phyloP scores from a whole-genome alignment of 2,329 filamentous ascomycete species.

The Microcyclosporella mali region DNA sequence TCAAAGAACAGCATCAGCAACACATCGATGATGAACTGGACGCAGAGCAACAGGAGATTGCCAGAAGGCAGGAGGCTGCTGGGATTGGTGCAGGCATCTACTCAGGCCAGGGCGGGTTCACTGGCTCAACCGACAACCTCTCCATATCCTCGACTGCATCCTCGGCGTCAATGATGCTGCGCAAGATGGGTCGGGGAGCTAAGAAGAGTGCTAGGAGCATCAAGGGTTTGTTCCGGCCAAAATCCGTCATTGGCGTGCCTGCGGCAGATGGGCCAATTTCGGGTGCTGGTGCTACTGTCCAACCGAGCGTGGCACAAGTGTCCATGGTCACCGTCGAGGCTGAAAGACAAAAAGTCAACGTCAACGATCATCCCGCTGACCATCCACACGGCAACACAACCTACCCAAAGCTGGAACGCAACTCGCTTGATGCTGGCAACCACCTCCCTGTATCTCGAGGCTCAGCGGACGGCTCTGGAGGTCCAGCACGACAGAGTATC shows the following conservation, averaged over 20 bases:
- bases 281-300: slow-evolving; percentile 33
- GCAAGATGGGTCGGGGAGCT: slow-evolving; percentile 98
- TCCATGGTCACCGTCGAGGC: slow-evolving; percentile 96
- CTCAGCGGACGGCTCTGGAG: slow-evolving; percentile 53
- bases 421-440: slow-evolving; percentile 63
- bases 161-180: slow-evolving; percentile 85
- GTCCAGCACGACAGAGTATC: slow-evolving; percentile 71
- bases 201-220: slow-evolving; percentile 88
- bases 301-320: slow-evolving; percentile 70
- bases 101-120: slow-evolving; percentile 75
- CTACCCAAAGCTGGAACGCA: slow-evolving; percentile 77
- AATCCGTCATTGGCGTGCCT: slow-evolving; percentile 76
- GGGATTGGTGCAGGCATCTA: slow-evolving; percentile 94
- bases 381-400: slow-evolving; percentile 67
- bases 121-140: slow-evolving; percentile 88
- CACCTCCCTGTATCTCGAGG: slow-evolving; percentile 28
- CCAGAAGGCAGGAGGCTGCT: slow-evolving; percentile 82
- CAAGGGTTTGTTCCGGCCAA: slow-evolving; percentile 89
- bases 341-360: slow-evolving; percentile 76
- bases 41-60: slow-evolving; percentile 85
- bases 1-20: slow-evolving; percentile 26
- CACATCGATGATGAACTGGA: slow-evolving; percentile 45
- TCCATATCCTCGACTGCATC: slow-evolving; percentile 87
- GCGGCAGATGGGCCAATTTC: slow-evolving; percentile 60
- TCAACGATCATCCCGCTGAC: slow-evolving; percentile 62